Evolutionary conservation across 2,329 filamentous ascomycete species (phyloP), one percentile per base, ranked within the genome.

Genomic region (Aciculosporium take): DNA sequence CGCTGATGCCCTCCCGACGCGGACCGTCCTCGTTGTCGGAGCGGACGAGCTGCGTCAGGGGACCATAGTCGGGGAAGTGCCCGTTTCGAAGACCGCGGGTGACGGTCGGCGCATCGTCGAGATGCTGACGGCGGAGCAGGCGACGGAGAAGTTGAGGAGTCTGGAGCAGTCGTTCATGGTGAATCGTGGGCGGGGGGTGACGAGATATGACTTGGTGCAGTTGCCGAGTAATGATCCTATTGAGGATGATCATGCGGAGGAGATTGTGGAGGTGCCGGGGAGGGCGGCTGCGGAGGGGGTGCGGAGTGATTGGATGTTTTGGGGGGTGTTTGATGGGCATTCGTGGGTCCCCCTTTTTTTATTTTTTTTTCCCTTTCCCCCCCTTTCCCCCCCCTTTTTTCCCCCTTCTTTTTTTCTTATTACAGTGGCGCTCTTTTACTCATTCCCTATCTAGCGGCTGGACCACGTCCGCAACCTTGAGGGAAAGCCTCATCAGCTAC

Each of bases 261-360:
- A 94, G 72, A 95, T 96, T 54, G 86, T 98, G 36, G 85, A 96
- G 61, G 77, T 95, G 7, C 82, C 85, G 4, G 71, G 72, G 40
- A 72, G 53, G 63, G 72, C 56, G 63, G 53, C 48, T 20, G 53
- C 55, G 18, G 52, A 57, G 27, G 59, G 71, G 10, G 30, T 37
- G 6, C 46, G 33, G 45, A 84, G 75, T 46, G 93, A 98, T 62
- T 98, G 91, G 91, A 96, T 96, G 87, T 98, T 98, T 61, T 98
- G 93, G 91, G 91, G 88, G 44, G 88, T 98, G 15, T 98, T 96
- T 61, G 91, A 98, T 57, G 91, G 91, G 0, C 91, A 98, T 62
- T 85, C 84, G 85, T 89, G 67, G 62, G 74, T 72, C 33, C 23
- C 13, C 15, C 17, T 4, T 36, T 29, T 15, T 12, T 17, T 10